phyloP scores from a whole-genome alignment of 805 yeast genomes.

The Dipodascopsis tothii region DNA sequence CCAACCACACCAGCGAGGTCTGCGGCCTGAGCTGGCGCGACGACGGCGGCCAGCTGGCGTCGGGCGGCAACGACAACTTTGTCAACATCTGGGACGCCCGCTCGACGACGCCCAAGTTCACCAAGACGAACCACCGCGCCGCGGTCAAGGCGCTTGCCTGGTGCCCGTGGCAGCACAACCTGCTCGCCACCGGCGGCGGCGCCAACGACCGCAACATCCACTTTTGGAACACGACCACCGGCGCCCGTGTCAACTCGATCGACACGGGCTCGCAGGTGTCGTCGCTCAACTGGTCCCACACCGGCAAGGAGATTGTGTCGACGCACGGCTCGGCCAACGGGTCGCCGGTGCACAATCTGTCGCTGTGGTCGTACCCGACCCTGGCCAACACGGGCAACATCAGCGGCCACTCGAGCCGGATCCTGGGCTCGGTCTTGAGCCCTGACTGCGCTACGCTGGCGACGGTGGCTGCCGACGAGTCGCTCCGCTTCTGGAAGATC shows the following conservation, averaged over 20 bases:
- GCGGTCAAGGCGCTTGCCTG: constrained; percentile 93
- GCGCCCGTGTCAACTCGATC: constrained; percentile 74
- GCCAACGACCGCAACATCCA: constrained; percentile 80
- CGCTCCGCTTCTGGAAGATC: constrained; percentile 86
- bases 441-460: constrained; percentile 89
- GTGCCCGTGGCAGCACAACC: constrained; percentile 79
- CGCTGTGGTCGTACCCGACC: constrained; percentile 79
- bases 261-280: constrained; percentile 92
- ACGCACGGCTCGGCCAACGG: constrained; percentile 97
- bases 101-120: constrained; percentile 56
- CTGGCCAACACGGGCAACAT: constrained; percentile 84
- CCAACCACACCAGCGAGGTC: constrained; percentile 75
- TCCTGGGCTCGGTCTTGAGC: constrained; percentile 71
- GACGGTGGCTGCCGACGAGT: constrained; percentile 94
- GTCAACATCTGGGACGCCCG: constrained; percentile 92
- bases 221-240: constrained; percentile 92
- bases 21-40: constrained; percentile 82
- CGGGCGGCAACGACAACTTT: constrained; percentile 91
- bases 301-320: constrained; percentile 66
- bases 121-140: constrained; percentile 76
- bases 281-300: constrained; percentile 79
- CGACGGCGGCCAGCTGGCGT: constrained; percentile 79
- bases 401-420: constrained; percentile 84
- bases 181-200: constrained; percentile 97
- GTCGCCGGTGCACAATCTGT: constrained; percentile 75